A percentile compares a stretch with the other conserved stretches of the same genome.
Conservation (phyloP, 2,329 filamentous ascomycete genomes). For the Onygenales sp. region DNA sequence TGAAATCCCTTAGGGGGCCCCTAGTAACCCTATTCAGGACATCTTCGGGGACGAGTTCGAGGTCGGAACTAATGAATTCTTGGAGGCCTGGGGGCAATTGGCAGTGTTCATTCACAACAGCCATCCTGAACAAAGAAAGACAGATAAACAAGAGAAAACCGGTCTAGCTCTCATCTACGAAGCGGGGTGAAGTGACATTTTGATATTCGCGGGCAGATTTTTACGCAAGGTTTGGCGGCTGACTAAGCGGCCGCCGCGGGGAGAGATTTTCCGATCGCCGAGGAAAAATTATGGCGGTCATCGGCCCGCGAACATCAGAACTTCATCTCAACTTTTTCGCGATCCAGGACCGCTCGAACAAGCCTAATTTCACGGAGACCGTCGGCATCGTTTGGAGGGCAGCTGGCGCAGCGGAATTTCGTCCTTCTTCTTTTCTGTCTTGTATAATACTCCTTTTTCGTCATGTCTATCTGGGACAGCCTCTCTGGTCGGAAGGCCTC, state of each 20-base stretch:
- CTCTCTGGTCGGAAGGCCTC: constrained; percentile 52
- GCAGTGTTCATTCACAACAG: background rate
- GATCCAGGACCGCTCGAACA: background rate
- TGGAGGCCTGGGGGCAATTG: background rate
- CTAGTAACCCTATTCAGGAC: constrained; percentile 25
- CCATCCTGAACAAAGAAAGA: background rate
- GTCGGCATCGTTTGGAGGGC: background rate
- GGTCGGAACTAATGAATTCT: background rate
- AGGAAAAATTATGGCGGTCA: background rate
- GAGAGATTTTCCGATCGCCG: background rate
- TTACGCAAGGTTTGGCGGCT: background rate
- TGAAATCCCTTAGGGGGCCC: constrained; percentile 26
- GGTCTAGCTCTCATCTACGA: background rate
- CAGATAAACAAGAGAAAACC: background rate
- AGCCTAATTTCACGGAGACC: background rate
- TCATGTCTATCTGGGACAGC: constrained; percentile 52
- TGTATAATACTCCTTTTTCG: constrained; percentile 16
- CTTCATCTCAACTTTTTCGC: background rate
- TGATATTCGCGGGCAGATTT: background rate
- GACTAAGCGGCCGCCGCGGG: background rate
- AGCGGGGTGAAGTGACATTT: background rate
- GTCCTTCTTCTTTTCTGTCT: constrained; percentile 19
- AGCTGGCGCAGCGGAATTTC: constrained; percentile 8
- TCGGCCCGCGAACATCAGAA: background rate
- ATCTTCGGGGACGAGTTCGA: constrained; percentile 25